Base-by-base conservation (phyloP, 2,329 filamentous ascomycete species). In the Tolypocladium amazonense region DNA sequence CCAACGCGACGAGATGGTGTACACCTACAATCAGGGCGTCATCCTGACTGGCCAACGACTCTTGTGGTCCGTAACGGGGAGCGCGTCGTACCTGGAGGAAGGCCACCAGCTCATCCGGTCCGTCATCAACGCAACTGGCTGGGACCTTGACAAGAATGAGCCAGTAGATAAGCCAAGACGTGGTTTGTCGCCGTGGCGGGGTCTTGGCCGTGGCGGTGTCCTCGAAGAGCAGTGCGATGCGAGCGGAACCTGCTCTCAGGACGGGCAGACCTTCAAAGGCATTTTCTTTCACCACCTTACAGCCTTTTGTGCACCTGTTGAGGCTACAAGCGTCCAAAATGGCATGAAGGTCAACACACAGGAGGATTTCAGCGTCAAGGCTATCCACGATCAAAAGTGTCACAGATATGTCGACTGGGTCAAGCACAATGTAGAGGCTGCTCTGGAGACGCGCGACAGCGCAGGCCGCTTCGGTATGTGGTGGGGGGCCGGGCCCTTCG, bases 1-100 rank as follows among this genome's bases (percentile, higher is more conserved):
- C 69, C 72, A 83, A 56, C 84, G 92, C 56, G 90, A 96, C 72
- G 85, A 92, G 65, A 93, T 92, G 86, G 88, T 96, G 11, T 96
- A 92, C 73, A 95, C 92, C 0, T 97, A 97, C 76, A 97, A 97
- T 74, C 93, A 97, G 73, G 93, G 92, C 27, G 91, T 97, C 4
- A 69, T 97, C 1, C 81, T 97, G 27, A 92, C 89, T 5, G 92
- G 91, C 15, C 83, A 91, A 59, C 84, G 90, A 39, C 89, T 87
- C 1, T 79, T 97, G 0, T 97, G 89, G 84, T 82, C 89, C 62
- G 86, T 85, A 18, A 96, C 90, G 0, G 88, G 88, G 15, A 82
- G 85, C n/a, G 72, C 77, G 2, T 79, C 76, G 1, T 97, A 92
- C 69, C 79, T 97, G 1, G 73, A 81, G 25, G 91, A 96, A 60